Evolutionary conservation across 176 grass and related monocot species (phyloP).

Genomic region (Alloteropsis semialata): DNA sequence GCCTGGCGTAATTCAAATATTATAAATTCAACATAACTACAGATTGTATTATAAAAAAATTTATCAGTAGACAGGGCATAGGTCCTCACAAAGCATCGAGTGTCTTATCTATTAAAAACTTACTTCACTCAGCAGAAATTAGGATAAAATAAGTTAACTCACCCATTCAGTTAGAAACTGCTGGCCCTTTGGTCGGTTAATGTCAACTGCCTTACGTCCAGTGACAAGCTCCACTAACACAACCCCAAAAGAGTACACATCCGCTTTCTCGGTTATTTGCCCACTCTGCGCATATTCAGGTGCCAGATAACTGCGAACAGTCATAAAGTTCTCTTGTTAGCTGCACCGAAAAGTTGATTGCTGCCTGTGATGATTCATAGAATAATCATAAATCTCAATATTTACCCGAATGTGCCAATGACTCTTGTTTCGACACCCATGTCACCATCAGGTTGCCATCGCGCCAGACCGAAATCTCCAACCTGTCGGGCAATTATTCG

Average conservation of each 20-base stretch:
- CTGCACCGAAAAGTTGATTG: too few relatives aligned
- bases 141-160: not conserved
- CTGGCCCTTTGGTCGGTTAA: constrained; percentile 91
- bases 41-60: too few relatives aligned
- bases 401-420: constrained; percentile 91
- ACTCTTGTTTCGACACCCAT: constrained; percentile 89
- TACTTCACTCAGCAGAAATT: not conserved
- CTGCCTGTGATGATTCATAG: not conserved
- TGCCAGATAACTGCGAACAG: constrained; percentile 55
- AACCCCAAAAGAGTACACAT: constrained; percentile 96
- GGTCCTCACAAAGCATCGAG: not conserved
- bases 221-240: constrained; percentile 90
- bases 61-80: too few relatives aligned
- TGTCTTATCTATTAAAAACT: not conserved
- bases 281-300: constrained; percentile 91
- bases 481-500: too few relatives aligned
- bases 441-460: constrained; percentile 98
- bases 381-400: not conserved
- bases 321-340: not conserved
- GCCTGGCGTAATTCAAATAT: constrained; percentile 43
- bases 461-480: constrained; percentile 86
- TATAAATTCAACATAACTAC: not conserved
- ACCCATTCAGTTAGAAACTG: constrained; percentile 99
- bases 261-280: constrained; percentile 96
- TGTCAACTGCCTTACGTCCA: constrained; percentile 92